phyloP scores from a whole-genome alignment of 768 basidiomycete genomes.

The Leccinum subgranulosum region DNA sequence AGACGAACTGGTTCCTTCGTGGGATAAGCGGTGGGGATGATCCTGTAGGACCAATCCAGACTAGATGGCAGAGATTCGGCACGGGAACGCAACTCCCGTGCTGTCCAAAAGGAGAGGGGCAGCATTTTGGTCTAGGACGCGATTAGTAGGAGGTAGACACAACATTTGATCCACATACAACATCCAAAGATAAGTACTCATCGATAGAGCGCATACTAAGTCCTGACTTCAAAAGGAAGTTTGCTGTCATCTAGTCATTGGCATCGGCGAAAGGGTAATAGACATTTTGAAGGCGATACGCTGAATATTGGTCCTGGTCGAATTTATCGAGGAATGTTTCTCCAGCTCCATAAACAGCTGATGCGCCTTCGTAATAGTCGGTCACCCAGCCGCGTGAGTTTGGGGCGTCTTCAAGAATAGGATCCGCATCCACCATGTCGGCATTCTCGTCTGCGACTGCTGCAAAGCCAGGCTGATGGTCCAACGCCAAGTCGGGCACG shows the following conservation, averaged over 20 bases:
- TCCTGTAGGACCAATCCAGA: slow-evolving; percentile 15
- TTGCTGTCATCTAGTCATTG: not conserved
- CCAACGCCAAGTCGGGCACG: not conserved
- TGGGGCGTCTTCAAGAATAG: not conserved
- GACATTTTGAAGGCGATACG: not conserved
- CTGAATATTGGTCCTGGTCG: not conserved
- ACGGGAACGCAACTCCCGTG: not conserved
- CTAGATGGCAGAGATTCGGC: not conserved
- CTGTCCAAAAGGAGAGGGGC: not conserved
- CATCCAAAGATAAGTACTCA: no score
- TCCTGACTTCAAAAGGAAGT: not conserved
- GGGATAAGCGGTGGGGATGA: slow-evolving; percentile 3
- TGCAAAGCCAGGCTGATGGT: not conserved
- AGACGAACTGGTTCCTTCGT: slow-evolving; percentile 22
- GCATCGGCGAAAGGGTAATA: not conserved
- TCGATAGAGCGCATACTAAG: not conserved
- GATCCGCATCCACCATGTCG: not conserved
- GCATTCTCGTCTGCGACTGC: not conserved
- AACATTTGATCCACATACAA: no score
- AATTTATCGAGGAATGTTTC: not conserved
- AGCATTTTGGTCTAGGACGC: not conserved
- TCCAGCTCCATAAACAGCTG: not conserved
- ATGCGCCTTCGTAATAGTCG: not conserved
- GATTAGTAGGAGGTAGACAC: no score
- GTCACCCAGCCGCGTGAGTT: not conserved